Conservation (phyloP, 192 early-diverging fungal genomes). For the Coemansia brasiliensis region DNA sequence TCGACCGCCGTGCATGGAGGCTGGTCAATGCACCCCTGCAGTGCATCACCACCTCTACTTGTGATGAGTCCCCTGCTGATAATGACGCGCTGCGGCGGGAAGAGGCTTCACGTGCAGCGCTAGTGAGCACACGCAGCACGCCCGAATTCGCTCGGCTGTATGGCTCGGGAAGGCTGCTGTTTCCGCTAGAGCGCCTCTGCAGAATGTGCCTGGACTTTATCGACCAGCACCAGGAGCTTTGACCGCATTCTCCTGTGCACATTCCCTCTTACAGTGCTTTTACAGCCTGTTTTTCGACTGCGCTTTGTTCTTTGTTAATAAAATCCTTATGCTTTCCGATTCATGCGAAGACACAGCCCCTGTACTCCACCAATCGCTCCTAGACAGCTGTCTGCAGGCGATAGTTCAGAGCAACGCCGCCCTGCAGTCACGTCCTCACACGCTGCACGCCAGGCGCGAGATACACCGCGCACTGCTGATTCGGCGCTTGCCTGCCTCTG, state of each 20-base stretch:
- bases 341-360: not conserved
- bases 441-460: not conserved
- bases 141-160: conserved; percentile 39
- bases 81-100: conserved; percentile 17
- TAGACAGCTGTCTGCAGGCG: conserved; percentile 6
- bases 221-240: conserved; percentile 16
- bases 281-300: not conserved
- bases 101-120: conserved; percentile 32
- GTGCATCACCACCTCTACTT: conserved; percentile 25
- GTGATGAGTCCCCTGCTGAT: not conserved
- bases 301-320: too few relatives aligned
- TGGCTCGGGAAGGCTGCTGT: conserved; percentile 40
- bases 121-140: conserved; percentile 27
- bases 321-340: too few relatives aligned
- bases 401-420: not conserved
- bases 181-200: conserved; percentile 33
- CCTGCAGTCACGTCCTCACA: not conserved
- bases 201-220: conserved; percentile 47
- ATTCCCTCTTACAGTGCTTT: not conserved
- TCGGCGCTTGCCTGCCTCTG: conserved; percentile 1
- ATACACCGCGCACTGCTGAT: conserved; percentile 4
- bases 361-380: not conserved
- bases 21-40: conserved; percentile 39
- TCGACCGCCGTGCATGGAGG: conserved; percentile 36
- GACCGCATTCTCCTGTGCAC: not conserved